Evolutionary conservation across 1,284 basidiomycete genomes (phyloP).

Genomic region (Microbotryum scabiosae): DNA sequence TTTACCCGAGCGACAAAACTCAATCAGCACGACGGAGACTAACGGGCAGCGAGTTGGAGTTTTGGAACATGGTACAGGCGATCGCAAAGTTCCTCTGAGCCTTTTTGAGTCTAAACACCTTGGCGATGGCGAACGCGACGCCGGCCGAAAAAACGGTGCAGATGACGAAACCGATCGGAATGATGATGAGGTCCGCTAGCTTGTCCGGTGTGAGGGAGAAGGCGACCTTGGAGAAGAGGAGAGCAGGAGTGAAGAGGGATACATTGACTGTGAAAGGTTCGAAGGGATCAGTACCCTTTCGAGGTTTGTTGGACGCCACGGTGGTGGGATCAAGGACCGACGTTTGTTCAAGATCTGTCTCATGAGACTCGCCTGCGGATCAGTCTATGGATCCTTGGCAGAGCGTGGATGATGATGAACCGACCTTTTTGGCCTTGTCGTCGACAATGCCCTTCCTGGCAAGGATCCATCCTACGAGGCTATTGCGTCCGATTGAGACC

Average conservation of each 20-base stretch:
- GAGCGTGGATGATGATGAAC: neutral
- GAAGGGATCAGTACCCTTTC: neutral
- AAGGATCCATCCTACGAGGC: slow-evolving; percentile 40
- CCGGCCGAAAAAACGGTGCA: slow-evolving; percentile 39
- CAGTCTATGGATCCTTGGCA: neutral
- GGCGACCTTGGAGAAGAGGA: slow-evolving; percentile 44
- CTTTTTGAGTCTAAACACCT: slow-evolving; percentile 36
- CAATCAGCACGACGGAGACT: too few relatives aligned
- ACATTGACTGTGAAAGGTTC: slow-evolving; percentile 15
- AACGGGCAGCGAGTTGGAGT: slow-evolving; percentile 41
- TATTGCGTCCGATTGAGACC: neutral
- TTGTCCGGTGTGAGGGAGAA: slow-evolving; percentile 43
- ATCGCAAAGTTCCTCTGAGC: slow-evolving; percentile 42
- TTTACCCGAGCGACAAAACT: too few relatives aligned
- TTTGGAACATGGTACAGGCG: slow-evolving; percentile 34
- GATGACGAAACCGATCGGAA: slow-evolving; percentile 42
- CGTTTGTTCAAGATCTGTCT: slow-evolving; percentile 24
- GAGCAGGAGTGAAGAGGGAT: slow-evolving; percentile 35
- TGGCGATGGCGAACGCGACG: slow-evolving; percentile 37
- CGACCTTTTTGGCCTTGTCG: slow-evolving; percentile 38
- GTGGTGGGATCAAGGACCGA: neutral
- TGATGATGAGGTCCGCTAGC: slow-evolving; percentile 39
- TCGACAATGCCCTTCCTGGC: slow-evolving; percentile 42
- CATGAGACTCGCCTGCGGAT: neutral
- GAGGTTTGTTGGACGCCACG: neutral